phyloP scores from a whole-genome alignment of 805 yeast genomes.

The Barnettozyma pratensis region DNA sequence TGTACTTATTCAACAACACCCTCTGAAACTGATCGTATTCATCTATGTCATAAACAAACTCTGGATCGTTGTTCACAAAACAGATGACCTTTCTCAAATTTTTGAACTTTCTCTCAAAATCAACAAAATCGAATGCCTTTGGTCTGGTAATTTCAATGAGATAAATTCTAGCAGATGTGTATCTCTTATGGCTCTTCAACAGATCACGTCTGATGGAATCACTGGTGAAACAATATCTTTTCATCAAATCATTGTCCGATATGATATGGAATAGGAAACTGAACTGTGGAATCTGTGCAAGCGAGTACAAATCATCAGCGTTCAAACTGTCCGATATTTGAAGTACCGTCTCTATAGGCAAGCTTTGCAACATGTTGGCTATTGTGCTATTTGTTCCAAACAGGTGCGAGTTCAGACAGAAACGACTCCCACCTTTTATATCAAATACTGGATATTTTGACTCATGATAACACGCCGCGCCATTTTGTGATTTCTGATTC shows the following conservation, averaged over 20 bases:
- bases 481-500: too few relatives aligned
- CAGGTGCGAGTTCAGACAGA: too few relatives aligned
- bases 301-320: background rate
- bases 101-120: background rate
- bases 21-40: background rate
- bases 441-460: too few relatives aligned
- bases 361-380: constrained; percentile 1
- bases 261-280: constrained; percentile 1
- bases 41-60: too few relatives aligned
- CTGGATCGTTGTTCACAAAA: background rate
- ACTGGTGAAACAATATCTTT: background rate
- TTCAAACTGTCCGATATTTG: constrained; percentile 1
- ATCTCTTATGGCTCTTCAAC: background rate
- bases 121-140: background rate
- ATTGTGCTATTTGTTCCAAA: background rate
- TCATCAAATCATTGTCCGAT: background rate
- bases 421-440: too few relatives aligned
- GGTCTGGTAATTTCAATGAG: constrained; percentile 4
- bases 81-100: constrained; percentile 4
- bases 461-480: too few relatives aligned
- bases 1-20: background rate
- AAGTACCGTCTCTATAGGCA: constrained; percentile 1
- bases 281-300: constrained; percentile 1
- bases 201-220: background rate
- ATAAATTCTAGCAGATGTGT: constrained; percentile 1